These are phyloP conservation scores for Phytophthora cryptogea DNA, from an alignment of 352 stramenopile genomes.

Conservation along the genomic window DNA sequence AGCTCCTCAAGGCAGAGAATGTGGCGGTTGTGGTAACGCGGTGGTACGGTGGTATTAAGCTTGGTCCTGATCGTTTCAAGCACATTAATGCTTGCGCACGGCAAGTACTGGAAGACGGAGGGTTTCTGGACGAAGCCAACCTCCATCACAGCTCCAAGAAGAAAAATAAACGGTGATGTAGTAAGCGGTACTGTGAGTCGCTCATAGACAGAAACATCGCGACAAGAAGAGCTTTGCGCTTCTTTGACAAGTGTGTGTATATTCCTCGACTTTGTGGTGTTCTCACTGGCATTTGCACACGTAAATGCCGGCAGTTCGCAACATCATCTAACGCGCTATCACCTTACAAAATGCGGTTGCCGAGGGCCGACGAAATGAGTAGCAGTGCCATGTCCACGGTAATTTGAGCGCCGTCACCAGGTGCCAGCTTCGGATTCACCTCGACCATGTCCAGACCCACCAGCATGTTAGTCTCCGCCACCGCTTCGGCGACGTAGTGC, in stretches of 20 bases:
- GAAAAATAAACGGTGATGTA: conserved; percentile 49
- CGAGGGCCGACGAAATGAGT: conserved; percentile 92
- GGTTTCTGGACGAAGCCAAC: conserved; percentile 46
- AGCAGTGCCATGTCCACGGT: conserved; percentile 94
- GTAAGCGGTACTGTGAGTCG: background rate
- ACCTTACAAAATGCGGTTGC: conserved; percentile 90
- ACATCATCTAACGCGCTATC: background rate
- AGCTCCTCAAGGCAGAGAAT: conserved; percentile 81
- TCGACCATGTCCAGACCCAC: conserved; percentile 95
- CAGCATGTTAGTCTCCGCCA: conserved; percentile 90
- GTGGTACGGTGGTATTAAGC: conserved; percentile 84
- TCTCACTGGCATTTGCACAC: background rate
- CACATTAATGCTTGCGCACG: conserved; percentile 80
- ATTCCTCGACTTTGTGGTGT: background rate
- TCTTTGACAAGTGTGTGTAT: background rate
- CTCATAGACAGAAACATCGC: conserved; percentile 1
- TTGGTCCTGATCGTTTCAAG: conserved; percentile 88
- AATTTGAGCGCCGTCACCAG: conserved; percentile 85
- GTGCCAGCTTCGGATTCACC: conserved; percentile 93
- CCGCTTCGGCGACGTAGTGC: conserved; percentile 95
- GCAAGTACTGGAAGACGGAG: conserved; percentile 75
- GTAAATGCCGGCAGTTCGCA: background rate
- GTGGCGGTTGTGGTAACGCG: conserved; percentile 84
- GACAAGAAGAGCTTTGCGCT: background rate
- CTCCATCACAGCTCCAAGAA: conserved; percentile 48